Evolutionary conservation across 140 eudicot genomes (phyloP).

Genomic region (Ambrosia hybrid): DNA sequence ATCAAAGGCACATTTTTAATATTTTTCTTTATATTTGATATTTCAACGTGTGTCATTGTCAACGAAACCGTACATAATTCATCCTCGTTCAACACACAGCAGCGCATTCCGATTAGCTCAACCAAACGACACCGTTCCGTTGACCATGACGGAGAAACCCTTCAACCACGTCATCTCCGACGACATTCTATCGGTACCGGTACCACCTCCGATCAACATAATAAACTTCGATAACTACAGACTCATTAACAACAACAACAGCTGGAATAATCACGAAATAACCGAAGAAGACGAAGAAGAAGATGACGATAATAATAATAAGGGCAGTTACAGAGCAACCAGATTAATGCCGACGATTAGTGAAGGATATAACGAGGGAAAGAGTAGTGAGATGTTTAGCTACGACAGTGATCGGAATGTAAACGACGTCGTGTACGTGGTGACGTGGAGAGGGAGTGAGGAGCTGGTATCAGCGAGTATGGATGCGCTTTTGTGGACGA

Average conservation of each 20-base stretch:
- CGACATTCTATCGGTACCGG: not conserved
- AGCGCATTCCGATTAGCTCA: not conserved
- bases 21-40: not conserved
- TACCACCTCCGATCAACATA: slow-evolving; percentile 26
- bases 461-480: slow-evolving; percentile 38
- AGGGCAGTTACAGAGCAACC: not conserved
- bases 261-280: slow-evolving; percentile 29
- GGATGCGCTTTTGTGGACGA: slow-evolving; percentile 75
- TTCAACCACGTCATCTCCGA: slow-evolving; percentile 19
- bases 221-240: slow-evolving; percentile 28
- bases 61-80: slow-evolving; percentile 15
- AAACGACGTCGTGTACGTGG: slow-evolving; percentile 48
- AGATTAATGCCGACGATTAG: slow-evolving; percentile 22
- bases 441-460: slow-evolving; percentile 35
- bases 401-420: slow-evolving; percentile 24
- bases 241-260: not conserved
- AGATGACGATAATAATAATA: not conserved
- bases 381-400: slow-evolving; percentile 28
- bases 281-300: slow-evolving; percentile 21
- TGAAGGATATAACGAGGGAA: slow-evolving; percentile 25
- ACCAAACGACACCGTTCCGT: not conserved
- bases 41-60: slow-evolving; percentile 30
- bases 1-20: too few relatives aligned
- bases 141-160: slow-evolving; percentile 23
- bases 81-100: not conserved